Percentiles rank a stretch among this genome's conserved stretches.
These are phyloP conservation scores for Adansonia rubrostipa DNA, from an alignment of 441 rosid genomes.

Conservation along the genomic window DNA sequence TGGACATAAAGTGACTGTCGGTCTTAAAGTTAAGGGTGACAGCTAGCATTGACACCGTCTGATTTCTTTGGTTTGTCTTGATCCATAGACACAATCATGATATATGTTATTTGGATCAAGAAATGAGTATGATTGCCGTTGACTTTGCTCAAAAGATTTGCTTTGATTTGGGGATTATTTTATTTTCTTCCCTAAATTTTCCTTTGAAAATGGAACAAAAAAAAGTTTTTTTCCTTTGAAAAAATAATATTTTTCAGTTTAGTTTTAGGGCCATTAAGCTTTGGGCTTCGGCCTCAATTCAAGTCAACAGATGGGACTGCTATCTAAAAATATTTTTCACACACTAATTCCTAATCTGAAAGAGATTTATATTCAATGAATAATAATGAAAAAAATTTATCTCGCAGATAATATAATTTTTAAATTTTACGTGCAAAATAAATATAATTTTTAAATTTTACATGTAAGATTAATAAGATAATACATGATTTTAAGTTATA, in stretches of 20 bases:
- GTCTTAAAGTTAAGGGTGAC: not conserved
- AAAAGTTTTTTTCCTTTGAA: not conserved
- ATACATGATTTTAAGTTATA: no score
- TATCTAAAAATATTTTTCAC: not conserved
- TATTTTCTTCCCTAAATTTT: not conserved
- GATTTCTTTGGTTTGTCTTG: not conserved
- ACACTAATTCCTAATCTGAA: not conserved
- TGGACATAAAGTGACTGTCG: not conserved
- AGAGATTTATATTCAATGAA: not conserved
- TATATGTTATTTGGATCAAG: not conserved
- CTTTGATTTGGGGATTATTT: not conserved
- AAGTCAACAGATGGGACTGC: not conserved
- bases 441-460: no score
- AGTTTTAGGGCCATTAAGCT: not conserved
- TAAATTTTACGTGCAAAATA: no score
- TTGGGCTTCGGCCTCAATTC: not conserved
- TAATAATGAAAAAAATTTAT: no score
- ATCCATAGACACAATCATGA: conserved; percentile 4
- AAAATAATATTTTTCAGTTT: not conserved
- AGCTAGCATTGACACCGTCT: not conserved
- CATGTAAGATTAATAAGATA: no score
- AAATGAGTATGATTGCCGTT: conserved; percentile 2
- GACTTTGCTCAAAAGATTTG: not conserved
- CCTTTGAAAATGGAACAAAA: not conserved
- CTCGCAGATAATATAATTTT: no score